phyloP scores from a whole-genome alignment of 169 alveolate genomes.

The Miamiensis avidus region DNA sequence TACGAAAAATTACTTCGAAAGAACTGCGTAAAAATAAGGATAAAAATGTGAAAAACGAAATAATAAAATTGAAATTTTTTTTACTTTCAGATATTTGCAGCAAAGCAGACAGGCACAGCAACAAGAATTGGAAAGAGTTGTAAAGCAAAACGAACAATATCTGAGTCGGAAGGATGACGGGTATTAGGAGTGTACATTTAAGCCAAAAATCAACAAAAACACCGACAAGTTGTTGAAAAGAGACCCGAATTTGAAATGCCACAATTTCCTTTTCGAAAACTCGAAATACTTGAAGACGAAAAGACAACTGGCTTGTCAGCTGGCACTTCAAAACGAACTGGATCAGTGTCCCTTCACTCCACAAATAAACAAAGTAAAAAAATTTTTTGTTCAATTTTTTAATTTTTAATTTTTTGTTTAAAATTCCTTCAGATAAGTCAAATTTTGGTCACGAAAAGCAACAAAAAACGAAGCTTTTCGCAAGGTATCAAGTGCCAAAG shows the following conservation, averaged over 20 bases:
- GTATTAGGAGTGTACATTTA: not conserved
- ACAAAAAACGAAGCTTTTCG: not conserved
- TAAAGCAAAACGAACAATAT: not conserved
- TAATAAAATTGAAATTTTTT: too few species aligned
- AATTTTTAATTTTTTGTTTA: too few species aligned
- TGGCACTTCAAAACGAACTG: not conserved
- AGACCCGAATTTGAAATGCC: not conserved
- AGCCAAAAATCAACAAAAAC: not conserved
- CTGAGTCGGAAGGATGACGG: not conserved
- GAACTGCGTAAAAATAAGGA: too few species aligned
- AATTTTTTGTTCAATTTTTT: not conserved
- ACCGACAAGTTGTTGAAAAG: not conserved
- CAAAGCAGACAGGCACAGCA: not conserved
- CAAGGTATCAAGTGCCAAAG: not conserved
- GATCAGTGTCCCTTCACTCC: not conserved
- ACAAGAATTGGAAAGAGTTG: not conserved
- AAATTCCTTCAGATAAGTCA: not conserved
- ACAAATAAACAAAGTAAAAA: not conserved
- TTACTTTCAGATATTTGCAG: not conserved
- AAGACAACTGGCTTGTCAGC: not conserved
- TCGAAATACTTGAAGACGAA: not conserved
- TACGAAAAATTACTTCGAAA: too few species aligned
- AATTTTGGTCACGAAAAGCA: not conserved
- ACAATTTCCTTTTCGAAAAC: not conserved
- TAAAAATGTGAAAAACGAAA: too few species aligned